phyloP scores from a whole-genome alignment of 495 filamentous ascomycete species.

The Haplographium delicatum region DNA sequence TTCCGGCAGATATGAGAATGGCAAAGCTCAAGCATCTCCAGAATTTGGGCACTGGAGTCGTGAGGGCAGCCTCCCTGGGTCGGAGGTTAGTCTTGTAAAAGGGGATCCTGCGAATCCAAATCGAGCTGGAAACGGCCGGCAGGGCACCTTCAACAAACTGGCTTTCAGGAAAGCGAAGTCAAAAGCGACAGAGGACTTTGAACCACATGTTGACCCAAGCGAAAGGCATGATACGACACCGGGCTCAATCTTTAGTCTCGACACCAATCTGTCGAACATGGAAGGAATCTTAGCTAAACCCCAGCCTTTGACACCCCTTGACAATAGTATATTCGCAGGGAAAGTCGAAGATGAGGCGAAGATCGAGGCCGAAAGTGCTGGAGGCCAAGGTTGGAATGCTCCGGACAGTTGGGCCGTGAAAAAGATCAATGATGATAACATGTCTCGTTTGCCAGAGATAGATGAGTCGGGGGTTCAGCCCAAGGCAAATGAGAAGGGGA shows the following conservation, averaged over 20 bases:
- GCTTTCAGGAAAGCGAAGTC: slow-evolving; percentile 42
- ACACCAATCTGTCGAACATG: slow-evolving; percentile 80
- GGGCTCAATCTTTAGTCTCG: slow-evolving; percentile 59
- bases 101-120: slow-evolving; percentile 21
- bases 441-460: slow-evolving; percentile 52
- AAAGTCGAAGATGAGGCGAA: slow-evolving; percentile 42
- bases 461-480: slow-evolving; percentile 50
- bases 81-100: slow-evolving; percentile 25
- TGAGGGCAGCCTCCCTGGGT: slow-evolving; percentile 22
- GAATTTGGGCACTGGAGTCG: slow-evolving; percentile 24
- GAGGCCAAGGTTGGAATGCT: slow-evolving; percentile 66
- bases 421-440: slow-evolving; percentile 59
- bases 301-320: slow-evolving; percentile 57
- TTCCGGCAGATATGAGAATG: slow-evolving; percentile 23
- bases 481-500: slow-evolving; percentile 59
- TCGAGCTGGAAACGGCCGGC: too few species aligned
- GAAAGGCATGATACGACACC: slow-evolving; percentile 41
- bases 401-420: slow-evolving; percentile 93
- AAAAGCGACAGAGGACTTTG: slow-evolving; percentile 23
- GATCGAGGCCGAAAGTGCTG: slow-evolving; percentile 33
- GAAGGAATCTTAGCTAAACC: slow-evolving; percentile 71
- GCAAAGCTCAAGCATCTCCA: slow-evolving; percentile 18
- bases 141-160: slow-evolving; percentile 53
- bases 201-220: slow-evolving; percentile 34
- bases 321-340: slow-evolving; percentile 48